Evolutionary conservation across 495 filamentous ascomycete species (phyloP), one percentile per base, ranked within the genome.

Genomic region (Aspergillus incahuasiensis): DNA sequence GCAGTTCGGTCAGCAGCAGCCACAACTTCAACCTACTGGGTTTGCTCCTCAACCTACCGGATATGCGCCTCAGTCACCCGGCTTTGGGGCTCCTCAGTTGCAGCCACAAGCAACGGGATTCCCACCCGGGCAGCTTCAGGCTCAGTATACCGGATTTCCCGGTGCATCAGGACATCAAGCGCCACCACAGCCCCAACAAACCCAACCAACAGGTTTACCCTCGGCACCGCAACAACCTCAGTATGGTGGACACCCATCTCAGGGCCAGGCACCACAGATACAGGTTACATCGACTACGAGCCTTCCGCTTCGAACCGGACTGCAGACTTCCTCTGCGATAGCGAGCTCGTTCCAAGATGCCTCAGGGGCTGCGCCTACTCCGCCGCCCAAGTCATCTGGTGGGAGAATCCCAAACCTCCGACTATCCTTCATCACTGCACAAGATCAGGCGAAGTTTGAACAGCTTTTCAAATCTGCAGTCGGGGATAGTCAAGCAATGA

Each of bases 401-500:
- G 61, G 52, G 40, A 92, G 85, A 72, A 96, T 99, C 47, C 95
- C 95, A n/a, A 97, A 88, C 65, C 94, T 97, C 52, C 79, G 95
- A 44, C 76, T 99, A 42, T 95, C 91, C 6, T 99, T 97, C 63
- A 92, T 99, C 53, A 97, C 95, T 1, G 91, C 89, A 20, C 85
- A 88, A 59, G 95, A 99, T 64, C 95, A 99, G 68, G 87, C 92
- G 54, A 96, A 94, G 71, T 99, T 99, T 63, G 95, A 99, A 78
- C 91, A 95, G 57, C 76, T 99, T 8, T 99, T 99, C 75, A 97
- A 95, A 74, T 92, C 90, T 46, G 95, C 95, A 8, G 91, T 92
- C 34, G 90, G 91, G 11, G 87, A 92, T 62, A 87, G 81, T 56
- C 86, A 88, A 63, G 91, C 94, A 40, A 79, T 99, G 76, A 88